phyloP scores from a whole-genome alignment of 176 grass and related monocot genomes.

The Hordeum vulgare region MorexV3_pseudomolecules_assembly NC_058523.1:489975635-489976134 shows the following conservation, averaged over 20 bases:
- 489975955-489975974: too few species aligned
- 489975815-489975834: conserved; percentile 69
- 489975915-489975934: too few species aligned
- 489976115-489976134: too few species aligned
- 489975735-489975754: conserved; percentile 63
- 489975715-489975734: conserved; percentile 20
- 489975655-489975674: conserved; percentile 60
- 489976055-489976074: too few species aligned
- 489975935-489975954: too few species aligned
- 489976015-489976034: too few species aligned
- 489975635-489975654: conserved; percentile 46
- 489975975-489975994: too few species aligned
- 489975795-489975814: conserved; percentile 56
- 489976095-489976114: too few species aligned
- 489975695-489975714: conserved; percentile 22
- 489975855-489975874: conserved; percentile 57
- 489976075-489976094: too few species aligned
- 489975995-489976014: too few species aligned
- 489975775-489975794: conserved; percentile 51
- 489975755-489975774: conserved; percentile 68
- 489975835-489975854: conserved; percentile 57
- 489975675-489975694: conserved; percentile 54
- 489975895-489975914: conserved; percentile 91
- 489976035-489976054: too few species aligned
- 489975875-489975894: conserved; percentile 96